Conservation (phyloP, 305 asterid species). For the Striga hermonthica region DNA sequence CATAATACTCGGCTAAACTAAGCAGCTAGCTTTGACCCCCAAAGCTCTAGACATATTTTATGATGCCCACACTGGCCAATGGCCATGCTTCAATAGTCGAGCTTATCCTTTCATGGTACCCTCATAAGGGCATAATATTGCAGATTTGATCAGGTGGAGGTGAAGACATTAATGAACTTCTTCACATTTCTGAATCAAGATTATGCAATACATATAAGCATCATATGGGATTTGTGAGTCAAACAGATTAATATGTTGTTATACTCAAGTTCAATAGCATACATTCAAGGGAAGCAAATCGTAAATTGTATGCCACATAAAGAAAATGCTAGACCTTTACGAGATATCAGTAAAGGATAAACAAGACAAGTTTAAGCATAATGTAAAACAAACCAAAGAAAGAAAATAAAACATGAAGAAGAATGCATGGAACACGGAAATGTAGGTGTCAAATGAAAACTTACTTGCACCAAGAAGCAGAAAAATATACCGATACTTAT, state of each 20-base stretch:
- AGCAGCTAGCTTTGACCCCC: no score
- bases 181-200: conserved; percentile 12
- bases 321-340: conserved; percentile 9
- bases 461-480: conserved; percentile 87
- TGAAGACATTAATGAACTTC: neutral
- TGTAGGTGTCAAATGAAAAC: conserved; percentile 33
- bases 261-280: conserved; percentile 5
- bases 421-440: conserved; percentile 23
- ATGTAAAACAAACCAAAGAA: conserved; percentile 1
- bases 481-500: conserved; percentile 80
- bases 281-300: conserved; percentile 14
- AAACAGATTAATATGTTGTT: neutral
- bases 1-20: no score
- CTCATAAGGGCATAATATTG: neutral
- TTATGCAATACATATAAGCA: conserved; percentile 1
- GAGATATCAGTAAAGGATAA: conserved; percentile 15
- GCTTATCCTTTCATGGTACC: neutral
- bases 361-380: neutral
- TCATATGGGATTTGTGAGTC: conserved; percentile 15
- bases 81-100: no score
- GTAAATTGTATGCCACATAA: conserved; percentile 20
- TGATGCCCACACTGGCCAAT: neutral
- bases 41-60: neutral
- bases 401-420: no score
- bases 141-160: neutral